Conservation (phyloP, 495 filamentous ascomycete genomes). For the Penicillium canescens region DNA sequence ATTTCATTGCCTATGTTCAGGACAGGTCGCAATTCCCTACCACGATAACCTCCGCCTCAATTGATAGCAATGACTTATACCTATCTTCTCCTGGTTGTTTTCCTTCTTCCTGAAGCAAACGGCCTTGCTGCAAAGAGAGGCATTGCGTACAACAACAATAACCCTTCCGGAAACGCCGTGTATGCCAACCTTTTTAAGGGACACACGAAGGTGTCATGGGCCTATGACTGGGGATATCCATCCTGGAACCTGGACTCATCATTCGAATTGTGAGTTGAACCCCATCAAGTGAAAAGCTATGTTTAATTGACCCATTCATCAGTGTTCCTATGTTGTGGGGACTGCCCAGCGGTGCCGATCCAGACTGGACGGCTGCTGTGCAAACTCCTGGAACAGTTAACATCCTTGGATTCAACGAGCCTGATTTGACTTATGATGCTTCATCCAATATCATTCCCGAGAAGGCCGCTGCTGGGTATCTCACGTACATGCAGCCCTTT, state of each 20-base stretch:
- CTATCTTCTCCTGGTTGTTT: too few relatives aligned
- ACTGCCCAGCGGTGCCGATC: slow-evolving; percentile 46
- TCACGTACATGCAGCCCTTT: slow-evolving; percentile 61
- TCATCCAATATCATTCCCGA: slow-evolving; percentile 50
- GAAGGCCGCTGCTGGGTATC: slow-evolving; percentile 54
- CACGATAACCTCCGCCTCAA: too few relatives aligned
- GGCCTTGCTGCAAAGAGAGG: slow-evolving; percentile 44
- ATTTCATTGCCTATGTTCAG: too few relatives aligned
- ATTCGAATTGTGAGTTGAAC: slow-evolving; percentile 26
- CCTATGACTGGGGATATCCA: slow-evolving; percentile 68
- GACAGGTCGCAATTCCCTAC: too few relatives aligned
- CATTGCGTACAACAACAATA: slow-evolving; percentile 66
- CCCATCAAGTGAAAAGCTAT: too few relatives aligned
- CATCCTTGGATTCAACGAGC: slow-evolving; percentile 76
- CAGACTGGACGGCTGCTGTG: slow-evolving; percentile 49
- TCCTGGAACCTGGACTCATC: slow-evolving; percentile 24
- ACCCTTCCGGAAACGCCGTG: slow-evolving; percentile 35
- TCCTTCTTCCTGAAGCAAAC: too few relatives aligned
- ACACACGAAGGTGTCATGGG: slow-evolving; percentile 50
- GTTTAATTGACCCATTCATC: not conserved
- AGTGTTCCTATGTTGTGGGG: slow-evolving; percentile 69
- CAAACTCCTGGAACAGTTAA: slow-evolving; percentile 23
- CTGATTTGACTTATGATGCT: slow-evolving; percentile 58
- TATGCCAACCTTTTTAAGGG: slow-evolving; percentile 37
- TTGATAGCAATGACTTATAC: too few relatives aligned